phyloP scores from a whole-genome alignment of 129 eudicot genomes.

The Sambucus nigra region DNA sequence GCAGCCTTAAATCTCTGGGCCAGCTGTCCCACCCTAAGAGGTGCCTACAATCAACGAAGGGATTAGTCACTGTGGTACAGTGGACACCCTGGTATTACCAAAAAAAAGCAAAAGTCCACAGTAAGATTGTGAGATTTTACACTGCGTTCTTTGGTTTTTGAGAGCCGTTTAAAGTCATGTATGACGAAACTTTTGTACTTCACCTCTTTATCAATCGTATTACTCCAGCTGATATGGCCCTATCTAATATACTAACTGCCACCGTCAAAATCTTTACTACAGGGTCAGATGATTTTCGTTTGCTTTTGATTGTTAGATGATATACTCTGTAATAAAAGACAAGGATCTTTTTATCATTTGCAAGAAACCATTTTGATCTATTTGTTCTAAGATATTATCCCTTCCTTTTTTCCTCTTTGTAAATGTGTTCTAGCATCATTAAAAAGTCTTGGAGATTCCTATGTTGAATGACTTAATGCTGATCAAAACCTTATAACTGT shows the following conservation, averaged over 20 bases:
- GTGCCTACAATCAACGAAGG: no score
- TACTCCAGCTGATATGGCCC: constrained; percentile 60
- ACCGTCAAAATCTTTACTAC: constrained; percentile 76
- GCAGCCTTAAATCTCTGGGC: no score
- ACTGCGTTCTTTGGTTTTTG: constrained; percentile 81
- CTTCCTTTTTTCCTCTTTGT: constrained; percentile 6
- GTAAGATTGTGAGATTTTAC: constrained; percentile 62
- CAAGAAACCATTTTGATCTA: constrained; percentile 1
- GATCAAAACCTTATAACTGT: constrained; percentile 59
- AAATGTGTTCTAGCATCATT: constrained; percentile 84
- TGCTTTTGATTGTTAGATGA: neutral
- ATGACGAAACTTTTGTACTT: constrained; percentile 88
- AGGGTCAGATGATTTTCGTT: constrained; percentile 30
- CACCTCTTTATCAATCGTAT: constrained; percentile 55
- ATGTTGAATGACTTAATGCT: constrained; percentile 41
- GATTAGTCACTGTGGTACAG: no score
- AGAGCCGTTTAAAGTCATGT: constrained; percentile 77
- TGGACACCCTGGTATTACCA: no score
- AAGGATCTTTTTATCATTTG: neutral
- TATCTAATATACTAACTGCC: constrained; percentile 51
- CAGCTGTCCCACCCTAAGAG: no score
- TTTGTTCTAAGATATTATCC: neutral
- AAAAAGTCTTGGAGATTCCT: constrained; percentile 50
- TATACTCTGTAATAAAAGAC: neutral
- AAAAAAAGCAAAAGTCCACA: constrained; percentile 84